Percentiles rank a stretch among this genome's conserved stretches.
These are phyloP conservation scores for Amauroascus niger DNA, from an alignment of 2,329 filamentous ascomycete genomes.

Conservation along the genomic window DNA sequence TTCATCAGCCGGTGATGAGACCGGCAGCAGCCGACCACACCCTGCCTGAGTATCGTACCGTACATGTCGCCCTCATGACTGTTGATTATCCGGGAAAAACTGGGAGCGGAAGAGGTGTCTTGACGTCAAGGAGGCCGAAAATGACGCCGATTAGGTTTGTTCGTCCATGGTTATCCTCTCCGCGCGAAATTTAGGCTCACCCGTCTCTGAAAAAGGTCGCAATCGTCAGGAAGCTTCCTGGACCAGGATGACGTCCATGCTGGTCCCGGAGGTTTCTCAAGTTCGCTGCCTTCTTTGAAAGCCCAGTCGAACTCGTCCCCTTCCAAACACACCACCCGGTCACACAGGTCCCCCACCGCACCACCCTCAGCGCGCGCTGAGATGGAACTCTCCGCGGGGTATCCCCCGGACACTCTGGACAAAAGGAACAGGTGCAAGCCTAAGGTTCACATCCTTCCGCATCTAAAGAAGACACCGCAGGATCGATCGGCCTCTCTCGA, in stretches of 20 bases:
- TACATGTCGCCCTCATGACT: conserved; percentile 1
- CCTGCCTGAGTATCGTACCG: neutral
- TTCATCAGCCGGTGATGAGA: neutral
- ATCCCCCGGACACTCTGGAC: neutral
- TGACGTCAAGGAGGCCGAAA: neutral
- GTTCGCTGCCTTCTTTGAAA: neutral
- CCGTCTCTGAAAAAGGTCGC: neutral
- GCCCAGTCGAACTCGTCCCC: neutral
- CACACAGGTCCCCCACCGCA: conserved; percentile 2
- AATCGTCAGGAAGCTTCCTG: conserved; percentile 8
- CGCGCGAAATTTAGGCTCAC: neutral
- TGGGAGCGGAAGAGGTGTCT: neutral
- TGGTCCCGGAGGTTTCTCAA: conserved; percentile 4
- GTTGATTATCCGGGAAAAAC: conserved; percentile 1
- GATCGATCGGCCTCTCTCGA: conserved; percentile 45
- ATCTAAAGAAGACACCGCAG: conserved; percentile 45
- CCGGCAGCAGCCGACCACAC: neutral
- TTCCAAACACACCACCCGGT: conserved; percentile 1
- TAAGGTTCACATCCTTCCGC: conserved; percentile 45
- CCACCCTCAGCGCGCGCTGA: neutral
- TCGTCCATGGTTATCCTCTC: neutral
- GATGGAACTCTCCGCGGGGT: neutral
- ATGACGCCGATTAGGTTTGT: conserved; percentile 11
- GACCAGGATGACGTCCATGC: conserved; percentile 6
- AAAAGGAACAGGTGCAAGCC: conserved; percentile 14